Evolutionary conservation across 306 rosid species (phyloP).

Genomic region (Medicago arabica): DNA sequence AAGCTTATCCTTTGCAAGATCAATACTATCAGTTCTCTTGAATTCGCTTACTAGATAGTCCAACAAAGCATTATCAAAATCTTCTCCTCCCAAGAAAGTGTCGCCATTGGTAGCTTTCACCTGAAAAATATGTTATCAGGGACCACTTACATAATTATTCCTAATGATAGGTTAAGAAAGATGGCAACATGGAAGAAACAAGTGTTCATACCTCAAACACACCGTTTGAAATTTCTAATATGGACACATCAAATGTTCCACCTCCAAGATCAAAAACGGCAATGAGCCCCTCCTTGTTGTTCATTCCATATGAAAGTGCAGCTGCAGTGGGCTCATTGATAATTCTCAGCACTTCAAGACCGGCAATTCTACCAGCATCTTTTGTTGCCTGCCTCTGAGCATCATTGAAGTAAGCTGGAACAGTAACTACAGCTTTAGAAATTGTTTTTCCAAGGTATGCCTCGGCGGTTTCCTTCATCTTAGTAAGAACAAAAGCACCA

Average conservation of each 20-base stretch:
- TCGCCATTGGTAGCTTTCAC: slow-evolving; percentile 97
- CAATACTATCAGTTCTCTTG: slow-evolving; percentile 78
- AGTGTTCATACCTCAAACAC: slow-evolving; percentile 76
- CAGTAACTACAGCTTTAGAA: slow-evolving; percentile 86
- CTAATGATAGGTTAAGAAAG: not conserved
- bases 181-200: not conserved
- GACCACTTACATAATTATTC: not conserved
- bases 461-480: slow-evolving; percentile 74
- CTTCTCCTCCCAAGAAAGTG: slow-evolving; percentile 97
- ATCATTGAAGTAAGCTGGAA: slow-evolving; percentile 92
- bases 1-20: slow-evolving; percentile 84
- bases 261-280: slow-evolving; percentile 98
- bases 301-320: slow-evolving; percentile 96
- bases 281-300: slow-evolving; percentile 91
- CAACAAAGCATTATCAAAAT: slow-evolving; percentile 85
- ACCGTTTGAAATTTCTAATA: slow-evolving; percentile 92
- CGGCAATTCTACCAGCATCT: slow-evolving; percentile 95
- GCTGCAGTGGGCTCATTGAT: slow-evolving; percentile 98
- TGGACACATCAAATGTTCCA: slow-evolving; percentile 97
- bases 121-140: slow-evolving; percentile 45
- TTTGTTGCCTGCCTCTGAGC: slow-evolving; percentile 95
- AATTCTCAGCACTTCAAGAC: slow-evolving; percentile 92
- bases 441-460: slow-evolving; percentile 85
- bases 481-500: slow-evolving; percentile 71
- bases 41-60: slow-evolving; percentile 83